Evolutionary conservation across 2,329 filamentous ascomycete genomes (phyloP), one percentile per base, ranked within the genome.

Genomic region (Drechslerella dactyloides): DNA sequence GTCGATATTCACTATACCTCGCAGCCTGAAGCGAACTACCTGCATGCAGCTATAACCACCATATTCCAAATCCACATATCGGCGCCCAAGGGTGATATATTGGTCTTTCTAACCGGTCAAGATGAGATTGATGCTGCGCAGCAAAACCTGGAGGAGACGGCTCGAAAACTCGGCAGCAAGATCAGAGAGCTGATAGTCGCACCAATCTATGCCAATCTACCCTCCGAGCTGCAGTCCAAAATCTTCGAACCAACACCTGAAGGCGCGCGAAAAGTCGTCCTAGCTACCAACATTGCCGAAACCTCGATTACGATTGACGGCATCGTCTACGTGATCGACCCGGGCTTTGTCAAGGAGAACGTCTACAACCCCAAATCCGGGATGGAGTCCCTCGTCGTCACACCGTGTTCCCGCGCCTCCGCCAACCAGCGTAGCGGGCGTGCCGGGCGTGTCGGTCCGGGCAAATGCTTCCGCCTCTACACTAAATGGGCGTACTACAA

Each of bases 281-380:
- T 97, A 40, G 92, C 93, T 0, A 97, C 94, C 1, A 99, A 99
- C 78, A 97, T 99, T 79, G 94, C 94, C 1, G 94, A 99, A 79
- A 99, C 94, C 0, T 92, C 88, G 82, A 81, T 99, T 77, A 99
- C 94, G 0, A 96, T 99, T 66, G 93, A 97, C 78, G 93, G 93
- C 15, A 96, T 97, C 69, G 90, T 93, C 7, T 97, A 96, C 78
- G 94, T 97, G 37, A 96, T 97, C 69, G 94, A 99, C 76, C 90
- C 90, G 0, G 94, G 94, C 0, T 96, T 96, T 74, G 91, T 94
- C 74, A 99, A 99, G 79, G 91, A 97, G 78, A 96, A 96, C 75
- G 86, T 93, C 0, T 97, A 93, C 81, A 96, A 96, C 74, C 89
- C 93, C 0, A 87, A 89, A 0, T 96, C 91, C 0, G 93, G 93